Conservation (phyloP, 352 stramenopile genomes). For the Phytopythium ostracodes region DNA sequence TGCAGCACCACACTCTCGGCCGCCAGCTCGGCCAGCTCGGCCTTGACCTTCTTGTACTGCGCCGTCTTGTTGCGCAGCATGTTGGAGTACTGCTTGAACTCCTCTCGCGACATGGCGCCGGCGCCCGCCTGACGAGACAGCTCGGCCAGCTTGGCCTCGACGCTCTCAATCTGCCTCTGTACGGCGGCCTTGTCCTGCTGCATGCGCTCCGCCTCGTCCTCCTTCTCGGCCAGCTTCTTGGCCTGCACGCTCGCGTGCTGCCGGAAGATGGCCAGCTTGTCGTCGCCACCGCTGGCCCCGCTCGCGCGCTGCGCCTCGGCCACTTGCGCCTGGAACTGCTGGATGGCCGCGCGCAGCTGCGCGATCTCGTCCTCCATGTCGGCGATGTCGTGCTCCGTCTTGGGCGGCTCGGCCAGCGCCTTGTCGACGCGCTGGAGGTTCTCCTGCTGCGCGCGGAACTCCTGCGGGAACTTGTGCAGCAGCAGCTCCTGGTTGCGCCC, state of each 20-base stretch:
- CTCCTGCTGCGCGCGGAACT: constrained; percentile 75
- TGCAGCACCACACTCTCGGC: constrained; percentile 89
- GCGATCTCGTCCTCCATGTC: constrained; percentile 84
- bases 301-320: constrained; percentile 56
- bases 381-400: constrained; percentile 83
- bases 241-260: constrained; percentile 86
- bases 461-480: constrained; percentile 60
- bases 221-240: constrained; percentile 87
- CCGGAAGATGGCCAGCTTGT: constrained; percentile 90
- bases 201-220: constrained; percentile 81
- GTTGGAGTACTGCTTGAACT: constrained; percentile 89
- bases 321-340: constrained; percentile 67
- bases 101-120: constrained; percentile 84
- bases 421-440: constrained; percentile 73
- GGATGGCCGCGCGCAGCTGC: constrained; percentile 53
- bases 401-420: constrained; percentile 65
- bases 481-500: constrained; percentile 70
- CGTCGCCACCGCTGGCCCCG: constrained; percentile 53
- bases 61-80: constrained; percentile 90
- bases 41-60: constrained; percentile 90
- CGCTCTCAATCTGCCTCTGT: constrained; percentile 67
- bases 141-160: constrained; percentile 61
- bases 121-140: constrained; percentile 22
- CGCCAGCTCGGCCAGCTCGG: constrained; percentile 79
- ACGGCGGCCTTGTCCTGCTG: constrained; percentile 52